These are phyloP conservation scores for Xylaria telfairii DNA, from an alignment of 495 filamentous ascomycete genomes.

Conservation along the genomic window DNA sequence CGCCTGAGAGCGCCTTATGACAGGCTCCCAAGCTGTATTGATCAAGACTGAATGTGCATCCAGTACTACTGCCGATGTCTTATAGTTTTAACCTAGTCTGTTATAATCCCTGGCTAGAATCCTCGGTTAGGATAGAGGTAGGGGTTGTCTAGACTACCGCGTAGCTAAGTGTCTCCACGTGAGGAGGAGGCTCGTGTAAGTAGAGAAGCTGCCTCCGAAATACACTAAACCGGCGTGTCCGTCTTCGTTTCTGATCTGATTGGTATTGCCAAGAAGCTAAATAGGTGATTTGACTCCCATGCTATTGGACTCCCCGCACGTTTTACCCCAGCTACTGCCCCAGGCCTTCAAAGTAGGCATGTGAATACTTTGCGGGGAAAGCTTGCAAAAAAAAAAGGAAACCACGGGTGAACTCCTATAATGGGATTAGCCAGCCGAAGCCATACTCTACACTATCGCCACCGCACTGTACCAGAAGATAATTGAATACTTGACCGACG, in stretches of 20 bases:
- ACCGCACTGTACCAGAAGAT: neutral
- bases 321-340: neutral
- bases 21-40: neutral
- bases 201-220: neutral
- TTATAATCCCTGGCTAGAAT: neutral
- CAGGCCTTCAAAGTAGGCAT: neutral
- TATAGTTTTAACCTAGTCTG: neutral
- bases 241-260: neutral
- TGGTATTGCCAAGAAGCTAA: neutral
- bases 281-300: neutral
- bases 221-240: neutral
- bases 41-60: neutral
- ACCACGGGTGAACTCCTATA: neutral
- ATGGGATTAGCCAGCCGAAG: neutral
- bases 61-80: neutral
- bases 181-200: conserved; percentile 1
- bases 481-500: neutral
- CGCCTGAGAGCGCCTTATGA: neutral
- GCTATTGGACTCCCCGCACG: neutral
- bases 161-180: neutral
- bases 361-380: conserved; percentile 4
- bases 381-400: neutral
- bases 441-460: neutral
- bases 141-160: neutral
- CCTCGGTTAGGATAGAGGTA: too few species aligned